These are phyloP conservation scores for Amanita rubescens DNA, from an alignment of 768 basidiomycete species.

Conservation along the genomic window DNA sequence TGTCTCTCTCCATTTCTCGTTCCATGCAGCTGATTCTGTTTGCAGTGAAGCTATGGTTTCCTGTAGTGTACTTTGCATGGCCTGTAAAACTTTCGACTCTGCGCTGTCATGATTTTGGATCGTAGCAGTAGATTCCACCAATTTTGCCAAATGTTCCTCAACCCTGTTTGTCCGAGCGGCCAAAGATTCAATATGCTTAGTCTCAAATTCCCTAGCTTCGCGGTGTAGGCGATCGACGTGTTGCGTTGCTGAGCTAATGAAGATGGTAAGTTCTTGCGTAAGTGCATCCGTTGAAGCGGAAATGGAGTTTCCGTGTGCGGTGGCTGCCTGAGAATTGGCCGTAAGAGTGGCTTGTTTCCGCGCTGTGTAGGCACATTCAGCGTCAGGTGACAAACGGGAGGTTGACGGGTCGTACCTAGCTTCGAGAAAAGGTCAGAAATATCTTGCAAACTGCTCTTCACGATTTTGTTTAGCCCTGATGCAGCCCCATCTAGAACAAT, in stretches of 20 bases:
- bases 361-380: conserved; percentile 35
- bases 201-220: conserved; percentile 50
- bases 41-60: conserved; percentile 47
- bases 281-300: conserved; percentile 46
- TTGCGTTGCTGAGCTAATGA: conserved; percentile 49
- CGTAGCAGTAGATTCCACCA: conserved; percentile 43
- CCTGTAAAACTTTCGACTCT: conserved; percentile 45
- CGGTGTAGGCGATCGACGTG: conserved; percentile 44
- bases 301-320: conserved; percentile 54
- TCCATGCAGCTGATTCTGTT: conserved; percentile 48
- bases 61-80: conserved; percentile 40
- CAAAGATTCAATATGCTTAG: conserved; percentile 48
- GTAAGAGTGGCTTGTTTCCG: conserved; percentile 61
- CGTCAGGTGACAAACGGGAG: background rate
- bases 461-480: conserved; percentile 52
- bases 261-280: conserved; percentile 50
- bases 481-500: conserved; percentile 66
- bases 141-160: conserved; percentile 46
- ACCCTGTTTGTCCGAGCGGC: conserved; percentile 44
- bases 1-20: conserved; percentile 39
- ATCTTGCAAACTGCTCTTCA: conserved; percentile 64
- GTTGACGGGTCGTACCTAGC: conserved; percentile 48
- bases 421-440: conserved; percentile 71
- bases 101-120: conserved; percentile 51
- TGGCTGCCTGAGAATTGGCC: conserved; percentile 60